Percentiles rank a stretch among this genome's conserved stretches.
Conservation (phyloP, 179 eudicot species). For the Corrigiola litoralis region DNA sequence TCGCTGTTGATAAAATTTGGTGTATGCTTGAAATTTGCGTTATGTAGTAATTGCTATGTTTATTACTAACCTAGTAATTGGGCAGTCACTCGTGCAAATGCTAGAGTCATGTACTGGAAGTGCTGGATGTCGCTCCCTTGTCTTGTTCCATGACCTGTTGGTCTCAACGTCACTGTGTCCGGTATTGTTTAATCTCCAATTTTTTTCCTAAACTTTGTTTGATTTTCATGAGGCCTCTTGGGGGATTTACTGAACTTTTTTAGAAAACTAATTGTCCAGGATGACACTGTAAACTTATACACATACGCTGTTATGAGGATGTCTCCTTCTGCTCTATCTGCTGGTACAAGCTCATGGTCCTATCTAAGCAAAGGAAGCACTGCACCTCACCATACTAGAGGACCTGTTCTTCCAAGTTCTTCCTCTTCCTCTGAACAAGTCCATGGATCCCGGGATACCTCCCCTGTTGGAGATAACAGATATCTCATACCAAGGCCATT, state of each 20-base stretch:
- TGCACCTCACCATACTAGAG: slow-evolving; percentile 40
- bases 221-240: neutral
- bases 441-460: slow-evolving; percentile 44
- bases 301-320: slow-evolving; percentile 79
- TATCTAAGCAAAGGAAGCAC: slow-evolving; percentile 64
- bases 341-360: slow-evolving; percentile 75
- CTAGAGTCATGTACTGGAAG: slow-evolving; percentile 70
- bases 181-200: slow-evolving; percentile 41
- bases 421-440: slow-evolving; percentile 41
- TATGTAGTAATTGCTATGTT: too few relatives aligned
- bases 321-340: slow-evolving; percentile 66
- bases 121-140: slow-evolving; percentile 59
- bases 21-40: too few relatives aligned
- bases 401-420: slow-evolving; percentile 37
- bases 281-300: slow-evolving; percentile 69
- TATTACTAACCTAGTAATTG: slow-evolving; percentile 9
- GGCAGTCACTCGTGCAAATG: slow-evolving; percentile 75
- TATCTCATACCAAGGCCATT: slow-evolving; percentile 62
- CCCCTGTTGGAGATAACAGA: slow-evolving; percentile 42
- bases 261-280: slow-evolving; percentile 41
- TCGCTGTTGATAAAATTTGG: too few relatives aligned
- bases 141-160: slow-evolving; percentile 84
- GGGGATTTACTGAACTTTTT: neutral
- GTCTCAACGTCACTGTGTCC: slow-evolving; percentile 83
- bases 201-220: neutral